Evolutionary conservation across 2,329 filamentous ascomycete genomes (phyloP), one percentile per base, ranked within the genome.

Genomic region (Aspergillus ruber): DNA sequence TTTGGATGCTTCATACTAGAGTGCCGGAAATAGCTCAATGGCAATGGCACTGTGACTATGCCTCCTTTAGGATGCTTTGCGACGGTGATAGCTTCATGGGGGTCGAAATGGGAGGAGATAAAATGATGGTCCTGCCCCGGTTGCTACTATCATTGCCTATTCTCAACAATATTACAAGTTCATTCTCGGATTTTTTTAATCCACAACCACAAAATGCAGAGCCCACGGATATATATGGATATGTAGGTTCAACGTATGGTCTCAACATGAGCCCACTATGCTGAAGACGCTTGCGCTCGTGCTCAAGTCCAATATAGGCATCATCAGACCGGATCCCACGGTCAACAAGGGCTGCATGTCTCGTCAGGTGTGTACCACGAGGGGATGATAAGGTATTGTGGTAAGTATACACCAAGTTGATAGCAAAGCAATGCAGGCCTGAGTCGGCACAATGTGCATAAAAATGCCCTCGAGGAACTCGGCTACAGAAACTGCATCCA

Each of bases 361-460:
- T 20, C 43, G 4, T 42, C 17, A 23, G 43, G 43, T 3, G 48
- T 50, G 20, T 42, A 52, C 33, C 44, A 52, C 38, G 42, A 42
- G 21, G 48, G 45, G 20, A 48, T 44, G 2, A 43, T 8, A 50
- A 52, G 35, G 50, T 50, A 52, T 52, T 40, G 50, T 52, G 44
- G 50, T 50, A 42, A n/a, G 50, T 48, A 10, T 40, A 43, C 9
- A 7, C 10, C n/a, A 25, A n/a, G n/a, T n/a, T n/a, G n/a, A n/a
- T n/a, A n/a, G n/a, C n/a, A n/a, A n/a, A n/a, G n/a, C n/a, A 9
- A 46, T 35, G n/a, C 40, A 54, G 50, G 52, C 50, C 12, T 50
- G 53, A 15, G 56, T 53, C 1, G 50, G 54, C 40, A 56, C 54
- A 23, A 50, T 56, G 41, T 49, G 47, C 45, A 44, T 3, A 50